Evolutionary conservation across 768 basidiomycete genomes (phyloP).

Genomic region (Guyanaporus albipodus): DNA sequence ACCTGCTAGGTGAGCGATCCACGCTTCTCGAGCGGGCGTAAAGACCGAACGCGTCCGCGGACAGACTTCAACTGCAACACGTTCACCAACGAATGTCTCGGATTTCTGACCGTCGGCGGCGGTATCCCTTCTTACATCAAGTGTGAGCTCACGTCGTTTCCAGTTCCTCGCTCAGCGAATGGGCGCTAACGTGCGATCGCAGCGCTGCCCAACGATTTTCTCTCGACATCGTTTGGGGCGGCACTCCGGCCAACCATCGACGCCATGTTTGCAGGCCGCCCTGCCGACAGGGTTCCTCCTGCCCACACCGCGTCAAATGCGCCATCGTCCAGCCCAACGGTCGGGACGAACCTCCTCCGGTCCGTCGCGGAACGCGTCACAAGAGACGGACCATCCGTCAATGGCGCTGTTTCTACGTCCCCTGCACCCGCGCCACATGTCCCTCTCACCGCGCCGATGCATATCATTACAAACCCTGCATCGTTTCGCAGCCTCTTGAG

Average conservation of each 20-base stretch:
- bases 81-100: slow-evolving; percentile 85
- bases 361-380: slow-evolving; percentile 52
- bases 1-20: slow-evolving; percentile 61
- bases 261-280: slow-evolving; percentile 64
- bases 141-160: slow-evolving; percentile 40
- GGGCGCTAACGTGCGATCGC: background rate
- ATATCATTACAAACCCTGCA: slow-evolving; percentile 68
- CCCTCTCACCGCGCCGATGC: slow-evolving; percentile 56
- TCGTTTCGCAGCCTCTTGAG: slow-evolving; percentile 65
- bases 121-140: slow-evolving; percentile 80
- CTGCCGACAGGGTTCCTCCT: slow-evolving; percentile 31
- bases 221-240: slow-evolving; percentile 85
- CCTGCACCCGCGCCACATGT: slow-evolving; percentile 35
- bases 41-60: background rate
- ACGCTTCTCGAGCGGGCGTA: background rate
- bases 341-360: slow-evolving; percentile 52
- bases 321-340: slow-evolving; percentile 43
- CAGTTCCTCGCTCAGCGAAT: no score
- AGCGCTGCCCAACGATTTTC: slow-evolving; percentile 81
- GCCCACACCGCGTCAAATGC: slow-evolving; percentile 23
- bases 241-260: slow-evolving; percentile 89
- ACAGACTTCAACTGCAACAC: slow-evolving; percentile 94
- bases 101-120: slow-evolving; percentile 81
- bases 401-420: background rate
- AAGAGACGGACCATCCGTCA: slow-evolving; percentile 12